Base-by-base conservation (phyloP, 352 stramenopile species). In the Plasmopara viticola region DNA sequence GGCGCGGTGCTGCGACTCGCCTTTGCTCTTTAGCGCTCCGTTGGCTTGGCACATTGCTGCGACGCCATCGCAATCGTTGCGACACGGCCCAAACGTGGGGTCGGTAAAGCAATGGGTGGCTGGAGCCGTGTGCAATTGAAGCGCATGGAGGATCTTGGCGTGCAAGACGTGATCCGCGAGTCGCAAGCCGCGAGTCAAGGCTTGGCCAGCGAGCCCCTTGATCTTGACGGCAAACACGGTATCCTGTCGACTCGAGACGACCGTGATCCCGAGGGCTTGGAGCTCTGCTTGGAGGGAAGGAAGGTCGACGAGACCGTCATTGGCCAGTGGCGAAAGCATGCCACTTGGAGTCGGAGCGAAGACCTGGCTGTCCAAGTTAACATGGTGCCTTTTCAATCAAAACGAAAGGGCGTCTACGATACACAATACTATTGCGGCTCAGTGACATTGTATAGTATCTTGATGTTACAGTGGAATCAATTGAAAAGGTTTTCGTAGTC, bases 181-280 rank as follows among this genome's bases (percentile, higher is more conserved):
- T 1, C 58, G 62, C 0, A 94, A 56, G 2, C 73, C 78, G 8
- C 66, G 73, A 12, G 83, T 48, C 9, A 94, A 62, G 6, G 68
- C 55, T 45, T 78, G 76, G 15, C 83, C 80, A 18, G 72, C 75
- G 15, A 90, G 49, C 0, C 81, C 80, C 49, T 87, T 83, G 51
- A 91, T 87, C 57, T 78, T 75, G 44, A 92, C 74, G 0, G 77
- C 80, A 13, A 94, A 70, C 53, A 94, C 61, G 0, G 79, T 92
- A 49, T 89, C 76, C 57, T 90, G 79, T 13, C 69, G 75, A 28
- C 79, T 76, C 0, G 78, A 90, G 10, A 90, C 70, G 50, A 94
- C 75, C 18, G 33, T 69, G 40, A 92, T 84, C 0, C 79, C 84
- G 10, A 92, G 61, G 52, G 84, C 87, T 51, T 89, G 86, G 15